A percentile compares a stretch with the other conserved stretches of the same genome.
phyloP scores from a whole-genome alignment of 768 basidiomycete species.

The Melanogaster broomeanus region DNA sequence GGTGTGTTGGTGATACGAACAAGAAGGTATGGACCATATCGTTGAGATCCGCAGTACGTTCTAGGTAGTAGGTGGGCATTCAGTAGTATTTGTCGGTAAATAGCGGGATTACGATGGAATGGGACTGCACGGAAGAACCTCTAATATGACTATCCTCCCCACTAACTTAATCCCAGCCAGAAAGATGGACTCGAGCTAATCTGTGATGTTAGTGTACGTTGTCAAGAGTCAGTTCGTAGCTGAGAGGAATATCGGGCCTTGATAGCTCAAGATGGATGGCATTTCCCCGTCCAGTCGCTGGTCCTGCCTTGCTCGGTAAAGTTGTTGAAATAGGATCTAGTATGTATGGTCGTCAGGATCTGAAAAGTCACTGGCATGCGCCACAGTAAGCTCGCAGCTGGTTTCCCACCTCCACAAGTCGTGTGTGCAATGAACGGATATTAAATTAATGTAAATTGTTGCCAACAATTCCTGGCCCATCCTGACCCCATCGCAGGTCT shows the following conservation, averaged over 20 bases:
- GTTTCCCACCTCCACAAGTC: slow-evolving; percentile 23
- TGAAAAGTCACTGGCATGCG: slow-evolving; percentile 6
- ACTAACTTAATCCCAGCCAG: neutral
- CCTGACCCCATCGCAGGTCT: slow-evolving; percentile 10
- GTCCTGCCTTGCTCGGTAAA: neutral
- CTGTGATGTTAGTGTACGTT: neutral
- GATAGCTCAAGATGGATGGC: neutral
- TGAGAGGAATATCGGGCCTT: too few relatives aligned
- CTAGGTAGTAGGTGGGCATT: neutral
- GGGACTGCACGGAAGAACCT: neutral
- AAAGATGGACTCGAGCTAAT: neutral
- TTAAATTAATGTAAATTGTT: too few relatives aligned
- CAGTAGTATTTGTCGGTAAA: neutral
- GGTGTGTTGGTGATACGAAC: neutral
- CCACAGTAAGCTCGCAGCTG: neutral
- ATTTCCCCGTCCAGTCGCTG: too few relatives aligned
- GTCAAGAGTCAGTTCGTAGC: neutral
- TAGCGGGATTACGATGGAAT: neutral
- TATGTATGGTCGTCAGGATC: slow-evolving; percentile 2
- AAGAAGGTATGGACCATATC: neutral
- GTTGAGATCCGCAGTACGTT: neutral
- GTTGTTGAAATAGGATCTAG: neutral
- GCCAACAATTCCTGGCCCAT: slow-evolving; percentile 6
- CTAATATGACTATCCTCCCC: neutral
- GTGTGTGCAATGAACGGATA: too few relatives aligned